Conservation (phyloP, 768 basidiomycete species). For the Collybia mongolica region DNA sequence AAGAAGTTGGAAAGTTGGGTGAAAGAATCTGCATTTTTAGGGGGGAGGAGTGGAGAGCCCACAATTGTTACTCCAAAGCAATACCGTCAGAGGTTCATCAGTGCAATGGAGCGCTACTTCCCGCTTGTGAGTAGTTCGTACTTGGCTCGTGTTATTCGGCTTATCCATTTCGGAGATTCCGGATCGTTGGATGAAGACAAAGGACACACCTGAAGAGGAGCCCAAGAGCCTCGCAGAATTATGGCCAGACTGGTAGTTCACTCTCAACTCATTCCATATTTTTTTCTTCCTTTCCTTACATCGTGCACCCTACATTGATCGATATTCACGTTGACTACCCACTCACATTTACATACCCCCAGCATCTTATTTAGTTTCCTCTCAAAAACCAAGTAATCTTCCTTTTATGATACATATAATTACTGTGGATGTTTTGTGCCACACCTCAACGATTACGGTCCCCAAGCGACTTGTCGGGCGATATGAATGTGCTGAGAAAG, state of each 20-base stretch:
- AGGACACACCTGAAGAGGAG: constrained; percentile 77
- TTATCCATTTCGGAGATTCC: constrained; percentile 53
- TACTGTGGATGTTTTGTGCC: constrained; percentile 21
- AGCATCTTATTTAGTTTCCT: too few species aligned
- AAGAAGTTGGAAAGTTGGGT: constrained; percentile 99
- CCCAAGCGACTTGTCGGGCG: constrained; percentile 4
- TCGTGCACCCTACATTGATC: background rate
- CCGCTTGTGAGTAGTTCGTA: constrained; percentile 56
- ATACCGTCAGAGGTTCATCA: constrained; percentile 84
- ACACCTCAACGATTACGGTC: constrained; percentile 12
- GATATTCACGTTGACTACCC: constrained; percentile 14
- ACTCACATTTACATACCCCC: constrained; percentile 18
- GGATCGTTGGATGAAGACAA: constrained; percentile 90
- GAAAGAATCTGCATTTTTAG: constrained; percentile 91
- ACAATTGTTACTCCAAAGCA: constrained; percentile 97
- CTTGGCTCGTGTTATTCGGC: constrained; percentile 1
- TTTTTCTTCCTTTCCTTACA: background rate
- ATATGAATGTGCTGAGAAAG: too few species aligned
- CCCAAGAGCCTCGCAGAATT: constrained; percentile 51
- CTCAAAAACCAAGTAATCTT: too few species aligned
- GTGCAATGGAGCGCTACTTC: constrained; percentile 90
- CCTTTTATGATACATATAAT: too few species aligned
- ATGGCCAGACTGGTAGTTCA: constrained; percentile 60
- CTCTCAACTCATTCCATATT: background rate
- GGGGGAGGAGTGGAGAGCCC: constrained; percentile 80